A percentile compares a stretch with the other conserved stretches of the same genome.
Evolutionary conservation across 2,329 filamentous ascomycete genomes (phyloP).

Genomic region (Fusarium sp.): DNA sequence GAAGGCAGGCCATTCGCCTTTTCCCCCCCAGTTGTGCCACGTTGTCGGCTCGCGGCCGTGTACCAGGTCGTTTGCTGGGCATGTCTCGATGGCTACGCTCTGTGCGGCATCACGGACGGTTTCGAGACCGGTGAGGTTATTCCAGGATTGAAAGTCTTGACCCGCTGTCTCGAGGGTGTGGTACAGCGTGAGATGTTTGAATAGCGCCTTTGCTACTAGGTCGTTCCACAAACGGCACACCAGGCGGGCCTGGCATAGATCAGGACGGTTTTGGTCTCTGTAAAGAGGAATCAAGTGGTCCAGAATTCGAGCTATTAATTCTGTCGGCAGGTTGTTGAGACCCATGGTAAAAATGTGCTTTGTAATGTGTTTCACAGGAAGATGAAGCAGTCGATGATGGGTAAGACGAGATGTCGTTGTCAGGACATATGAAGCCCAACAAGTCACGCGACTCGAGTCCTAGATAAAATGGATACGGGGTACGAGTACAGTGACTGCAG

Average conservation of each 20-base stretch:
- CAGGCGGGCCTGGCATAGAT: not conserved
- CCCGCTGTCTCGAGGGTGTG: not conserved
- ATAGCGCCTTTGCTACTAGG: not conserved
- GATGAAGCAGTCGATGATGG: not conserved
- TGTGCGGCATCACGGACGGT: not conserved
- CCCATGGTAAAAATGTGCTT: not conserved
- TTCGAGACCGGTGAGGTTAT: not conserved
- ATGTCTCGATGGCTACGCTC: not conserved
- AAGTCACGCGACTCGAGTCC: constrained; percentile 1
- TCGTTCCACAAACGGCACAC: not conserved
- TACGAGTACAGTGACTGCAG: not conserved
- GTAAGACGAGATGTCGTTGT: not conserved
- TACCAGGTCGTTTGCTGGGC: not conserved
- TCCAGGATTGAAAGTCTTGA: not conserved
- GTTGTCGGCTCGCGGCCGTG: not conserved
- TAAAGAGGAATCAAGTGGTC: not conserved
- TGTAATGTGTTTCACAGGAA: not conserved
- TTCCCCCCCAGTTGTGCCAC: not conserved
- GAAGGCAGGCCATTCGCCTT: not conserved
- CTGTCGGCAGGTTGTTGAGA: not conserved
- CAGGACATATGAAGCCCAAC: not conserved
- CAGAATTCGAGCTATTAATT: not conserved
- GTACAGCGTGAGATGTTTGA: not conserved
- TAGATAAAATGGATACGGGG: not conserved
- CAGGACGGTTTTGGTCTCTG: not conserved